A percentile compares a stretch with the other conserved stretches of the same genome.
phyloP scores from a whole-genome alignment of 768 basidiomycete species.

The Naganishia friedmannii region DNA sequence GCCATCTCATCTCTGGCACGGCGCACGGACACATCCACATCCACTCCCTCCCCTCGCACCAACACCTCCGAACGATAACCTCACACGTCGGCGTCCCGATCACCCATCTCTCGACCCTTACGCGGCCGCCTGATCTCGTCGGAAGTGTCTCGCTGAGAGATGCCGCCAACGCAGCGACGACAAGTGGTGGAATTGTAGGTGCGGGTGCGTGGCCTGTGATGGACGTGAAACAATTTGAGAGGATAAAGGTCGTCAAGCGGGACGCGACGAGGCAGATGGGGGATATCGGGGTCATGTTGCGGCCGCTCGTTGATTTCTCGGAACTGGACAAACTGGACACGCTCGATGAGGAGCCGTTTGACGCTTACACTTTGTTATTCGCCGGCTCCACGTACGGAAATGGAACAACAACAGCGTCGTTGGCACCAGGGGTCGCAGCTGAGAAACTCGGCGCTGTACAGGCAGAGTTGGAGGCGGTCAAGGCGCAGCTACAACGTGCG shows the following conservation, averaged over 20 bases:
- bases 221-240: constrained; percentile 48
- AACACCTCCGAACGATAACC: constrained; percentile 72
- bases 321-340: constrained; percentile 31
- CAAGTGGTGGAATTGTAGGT: constrained; percentile 9
- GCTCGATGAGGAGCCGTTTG: not conserved
- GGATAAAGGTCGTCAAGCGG: constrained; percentile 46
- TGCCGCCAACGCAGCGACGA: constrained; percentile 24
- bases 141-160: constrained; percentile 65
- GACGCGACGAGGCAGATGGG: constrained; percentile 37
- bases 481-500: constrained; percentile 72
- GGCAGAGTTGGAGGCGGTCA: constrained; percentile 65
- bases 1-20: constrained; percentile 80
- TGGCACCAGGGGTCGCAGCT: not conserved
- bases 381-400: too few species aligned
- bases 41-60: constrained; percentile 86
- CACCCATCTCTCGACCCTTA: constrained; percentile 70
- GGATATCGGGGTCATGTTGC: constrained; percentile 40
- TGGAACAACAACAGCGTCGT: not conserved
- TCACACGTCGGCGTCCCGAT: constrained; percentile 57
- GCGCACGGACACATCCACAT: constrained; percentile 68
- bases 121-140: constrained; percentile 81
- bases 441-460: constrained; percentile 58
- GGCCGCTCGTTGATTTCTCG: constrained; percentile 25
- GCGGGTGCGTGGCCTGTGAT: constrained; percentile 45
- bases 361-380: too few species aligned